These are phyloP conservation scores for Teratosphaeria nubilosa DNA, from an alignment of 2,329 filamentous ascomycete genomes.

Conservation along the genomic window DNA sequence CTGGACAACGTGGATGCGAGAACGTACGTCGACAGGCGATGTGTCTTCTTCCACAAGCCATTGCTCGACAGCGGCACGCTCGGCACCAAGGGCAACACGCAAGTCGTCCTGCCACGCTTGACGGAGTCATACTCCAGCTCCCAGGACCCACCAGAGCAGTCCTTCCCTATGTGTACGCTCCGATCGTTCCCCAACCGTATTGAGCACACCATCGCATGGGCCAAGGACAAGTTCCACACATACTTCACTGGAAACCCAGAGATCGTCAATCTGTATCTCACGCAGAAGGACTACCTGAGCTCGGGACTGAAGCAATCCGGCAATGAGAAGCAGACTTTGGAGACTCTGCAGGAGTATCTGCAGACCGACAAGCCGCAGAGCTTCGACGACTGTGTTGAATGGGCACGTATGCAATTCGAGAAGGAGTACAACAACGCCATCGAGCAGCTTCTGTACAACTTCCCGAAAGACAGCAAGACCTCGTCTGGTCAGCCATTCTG, in stretches of 20 bases:
- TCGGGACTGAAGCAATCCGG: constrained; percentile 82
- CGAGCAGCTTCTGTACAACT: constrained; percentile 90
- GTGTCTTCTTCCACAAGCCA: constrained; percentile 96
- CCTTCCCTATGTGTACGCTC: constrained; percentile 97
- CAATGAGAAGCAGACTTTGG: constrained; percentile 86
- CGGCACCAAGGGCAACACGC: constrained; percentile 98
- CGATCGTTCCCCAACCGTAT: constrained; percentile 97
- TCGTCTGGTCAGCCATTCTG: constrained; percentile 88
- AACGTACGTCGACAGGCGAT: constrained; percentile 90
- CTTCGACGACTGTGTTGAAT: constrained; percentile 93
- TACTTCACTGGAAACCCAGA: constrained; percentile 90
- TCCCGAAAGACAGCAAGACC: constrained; percentile 86
- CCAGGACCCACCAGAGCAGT: constrained; percentile 94
- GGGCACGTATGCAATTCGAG: constrained; percentile 90
- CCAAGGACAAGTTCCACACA: constrained; percentile 87
- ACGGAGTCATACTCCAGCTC: constrained; percentile 97
- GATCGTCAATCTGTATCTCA: constrained; percentile 81
- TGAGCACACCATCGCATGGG: constrained; percentile 97
- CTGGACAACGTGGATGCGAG: constrained; percentile 95
- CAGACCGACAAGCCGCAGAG: constrained; percentile 83
- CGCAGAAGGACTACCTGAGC: constrained; percentile 81
- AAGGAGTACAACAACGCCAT: constrained; percentile 96
- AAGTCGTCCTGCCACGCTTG: constrained; percentile 80
- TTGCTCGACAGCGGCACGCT: constrained; percentile 92
- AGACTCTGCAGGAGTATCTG: constrained; percentile 80